Evolutionary conservation across 2,329 filamentous ascomycete species (phyloP).

Genomic region (Aspergillus nomiae): DNA sequence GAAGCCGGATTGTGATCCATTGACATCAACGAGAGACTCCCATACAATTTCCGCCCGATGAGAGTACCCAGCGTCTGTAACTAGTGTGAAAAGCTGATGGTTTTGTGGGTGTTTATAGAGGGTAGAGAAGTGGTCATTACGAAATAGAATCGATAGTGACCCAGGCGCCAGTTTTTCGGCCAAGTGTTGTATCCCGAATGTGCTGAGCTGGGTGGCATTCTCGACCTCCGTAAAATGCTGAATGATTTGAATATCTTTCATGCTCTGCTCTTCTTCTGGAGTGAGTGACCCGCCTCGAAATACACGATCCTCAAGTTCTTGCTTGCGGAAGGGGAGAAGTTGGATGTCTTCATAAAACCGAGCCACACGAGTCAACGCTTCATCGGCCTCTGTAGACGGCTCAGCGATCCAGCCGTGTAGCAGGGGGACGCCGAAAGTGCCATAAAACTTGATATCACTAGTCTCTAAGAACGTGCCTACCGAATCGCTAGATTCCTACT

Average conservation of each 20-base stretch:
- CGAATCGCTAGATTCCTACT: constrained; percentile 35
- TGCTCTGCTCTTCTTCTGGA: constrained; percentile 72
- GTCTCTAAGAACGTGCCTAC: constrained; percentile 86
- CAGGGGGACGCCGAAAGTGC: constrained; percentile 82
- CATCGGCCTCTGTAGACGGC: constrained; percentile 66
- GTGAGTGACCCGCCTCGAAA: constrained; percentile 61
- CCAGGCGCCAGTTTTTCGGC: constrained; percentile 71
- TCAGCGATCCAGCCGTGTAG: constrained; percentile 89
- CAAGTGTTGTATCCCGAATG: constrained; percentile 76
- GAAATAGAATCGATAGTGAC: constrained; percentile 85
- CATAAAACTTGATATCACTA: constrained; percentile 84
- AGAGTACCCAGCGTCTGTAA: constrained; percentile 91
- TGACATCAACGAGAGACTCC: constrained; percentile 90
- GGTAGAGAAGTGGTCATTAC: constrained; percentile 96
- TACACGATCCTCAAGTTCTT: constrained; percentile 83
- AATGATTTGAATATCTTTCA: constrained; percentile 82
- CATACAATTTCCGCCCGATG: constrained; percentile 89
- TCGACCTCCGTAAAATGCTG: constrained; percentile 73
- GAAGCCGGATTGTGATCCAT: constrained; percentile 78
- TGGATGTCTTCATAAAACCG: constrained; percentile 90
- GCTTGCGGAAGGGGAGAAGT: constrained; percentile 82
- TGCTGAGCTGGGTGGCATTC: constrained; percentile 85
- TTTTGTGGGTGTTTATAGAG: constrained; percentile 84
- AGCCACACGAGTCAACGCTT: constrained; percentile 72
- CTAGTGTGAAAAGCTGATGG: constrained; percentile 74